Base-by-base conservation (phyloP, 2,329 filamentous ascomycete genomes). In the Rhynchosporium secalis region DNA sequence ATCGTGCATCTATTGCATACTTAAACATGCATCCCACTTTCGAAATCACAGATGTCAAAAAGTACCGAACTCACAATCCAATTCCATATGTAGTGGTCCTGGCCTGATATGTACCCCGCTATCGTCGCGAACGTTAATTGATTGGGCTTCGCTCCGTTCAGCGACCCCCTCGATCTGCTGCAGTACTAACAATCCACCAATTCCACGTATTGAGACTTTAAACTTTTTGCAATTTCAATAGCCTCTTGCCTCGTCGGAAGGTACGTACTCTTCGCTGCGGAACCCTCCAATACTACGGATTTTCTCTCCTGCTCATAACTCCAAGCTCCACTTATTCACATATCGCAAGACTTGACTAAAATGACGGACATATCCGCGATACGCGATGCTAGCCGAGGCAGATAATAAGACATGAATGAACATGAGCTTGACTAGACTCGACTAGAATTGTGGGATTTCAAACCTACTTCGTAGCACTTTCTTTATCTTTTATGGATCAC, bases 361-460 rank as follows among this genome's bases (percentile, higher is more conserved):
- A 41, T 41, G 51, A 41, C 51, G 51, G 51, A 54, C 51, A 54
- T n/a, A 54, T 54, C 51, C 51, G 49, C 49, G 49, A 38, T 52
- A 52, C 49, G 49, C 49, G 49, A 52, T 40, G 49, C 31, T 36
- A n/a, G 26, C 49, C 49, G 51, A 54, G 51, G 33, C 33, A 54
- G n/a, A 41, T 36, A 41, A 8, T 20, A 10, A 46, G 15, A 20
- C 8, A 8, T 9, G 9, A 26, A 2, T 3, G 15, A 33, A 52
- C 33, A 38, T 52, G 33, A 38, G 49, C n/a, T 54, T 38, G 51
- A 54, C 49, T 26, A 26, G 3, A 5, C 33, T 41, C 28, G 33
- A 20, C 28, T 12, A 40, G 33, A 36, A 36, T 46, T 46, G 43
- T n/a, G n/a, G 13, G 20, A 10, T 46, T 46, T 46, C 43, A 36